A percentile compares a stretch with the other conserved stretches of the same genome.
Conservation (phyloP, 2,329 filamentous ascomycete species). For the Rhynchosporium agropyri region DNA sequence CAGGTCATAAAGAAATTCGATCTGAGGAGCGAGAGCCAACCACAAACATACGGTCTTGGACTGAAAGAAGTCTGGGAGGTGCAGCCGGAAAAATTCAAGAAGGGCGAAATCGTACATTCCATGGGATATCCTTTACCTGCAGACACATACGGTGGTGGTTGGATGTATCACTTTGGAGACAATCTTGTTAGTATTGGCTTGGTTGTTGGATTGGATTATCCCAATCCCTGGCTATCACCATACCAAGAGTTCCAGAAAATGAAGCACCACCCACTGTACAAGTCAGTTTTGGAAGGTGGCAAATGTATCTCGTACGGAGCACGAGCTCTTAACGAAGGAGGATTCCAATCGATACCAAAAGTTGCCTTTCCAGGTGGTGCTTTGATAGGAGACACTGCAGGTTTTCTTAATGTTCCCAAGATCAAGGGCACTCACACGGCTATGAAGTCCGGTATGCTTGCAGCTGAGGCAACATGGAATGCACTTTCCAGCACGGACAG, state of each 20-base stretch:
- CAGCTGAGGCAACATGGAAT: slow-evolving; percentile 84
- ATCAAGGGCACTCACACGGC: slow-evolving; percentile 98
- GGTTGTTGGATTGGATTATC: slow-evolving; percentile 91
- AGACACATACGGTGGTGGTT: slow-evolving; percentile 95
- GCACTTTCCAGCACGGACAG: slow-evolving; percentile 64
- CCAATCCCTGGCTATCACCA: slow-evolving; percentile 94
- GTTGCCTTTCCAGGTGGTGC: slow-evolving; percentile 95
- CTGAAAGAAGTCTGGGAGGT: slow-evolving; percentile 99
- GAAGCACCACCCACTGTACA: slow-evolving; percentile 95
- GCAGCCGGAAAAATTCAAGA: slow-evolving; percentile 86
- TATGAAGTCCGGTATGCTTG: slow-evolving; percentile 96
- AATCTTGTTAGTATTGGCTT: slow-evolving; percentile 92
- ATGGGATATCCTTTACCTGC: slow-evolving; percentile 88
- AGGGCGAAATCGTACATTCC: slow-evolving; percentile 83
- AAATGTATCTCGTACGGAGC: slow-evolving; percentile 98
- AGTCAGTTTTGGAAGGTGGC: slow-evolving; percentile 83
- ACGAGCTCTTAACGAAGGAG: slow-evolving; percentile 87
- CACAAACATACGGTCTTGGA: slow-evolving; percentile 92
- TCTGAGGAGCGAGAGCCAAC: slow-evolving; percentile 82
- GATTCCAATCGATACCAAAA: slow-evolving; percentile 97
- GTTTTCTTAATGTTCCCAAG: slow-evolving; percentile 96
- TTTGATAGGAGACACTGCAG: slow-evolving; percentile 92
- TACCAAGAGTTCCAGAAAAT: slow-evolving; percentile 98
- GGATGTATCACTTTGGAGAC: slow-evolving; percentile 99
- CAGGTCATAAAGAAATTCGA: slow-evolving; percentile 95